Conservation (phyloP, 2,329 filamentous ascomycete genomes). For the Diaporthe caulivora region DNA sequence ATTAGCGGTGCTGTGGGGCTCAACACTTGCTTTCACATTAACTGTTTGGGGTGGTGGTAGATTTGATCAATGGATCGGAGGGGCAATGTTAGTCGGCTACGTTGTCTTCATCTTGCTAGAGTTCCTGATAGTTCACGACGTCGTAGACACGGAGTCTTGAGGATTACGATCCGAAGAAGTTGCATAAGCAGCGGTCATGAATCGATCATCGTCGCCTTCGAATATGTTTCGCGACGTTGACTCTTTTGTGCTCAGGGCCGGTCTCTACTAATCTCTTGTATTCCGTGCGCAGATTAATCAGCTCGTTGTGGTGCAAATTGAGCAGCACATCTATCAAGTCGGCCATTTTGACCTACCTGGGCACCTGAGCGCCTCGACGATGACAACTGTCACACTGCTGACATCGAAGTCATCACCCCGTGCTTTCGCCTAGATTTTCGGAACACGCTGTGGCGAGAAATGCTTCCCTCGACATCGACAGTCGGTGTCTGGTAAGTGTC, state of each 20-base stretch:
- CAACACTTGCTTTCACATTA: not conserved
- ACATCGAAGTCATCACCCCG: not conserved
- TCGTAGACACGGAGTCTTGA: not conserved
- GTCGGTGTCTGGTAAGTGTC: slow-evolving; percentile 1
- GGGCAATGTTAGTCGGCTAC: not conserved
- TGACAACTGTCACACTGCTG: not conserved
- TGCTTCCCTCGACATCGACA: not conserved
- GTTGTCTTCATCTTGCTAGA: not conserved
- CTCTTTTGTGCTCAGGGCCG: not conserved
- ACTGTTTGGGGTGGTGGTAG: not conserved
- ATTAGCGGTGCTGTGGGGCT: not conserved
- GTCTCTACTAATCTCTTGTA: not conserved
- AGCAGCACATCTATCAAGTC: not conserved
- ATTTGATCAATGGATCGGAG: not conserved
- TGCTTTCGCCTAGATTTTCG: not conserved
- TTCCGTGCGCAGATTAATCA: slow-evolving; percentile 6
- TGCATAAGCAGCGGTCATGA: not conserved
- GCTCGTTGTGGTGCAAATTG: not conserved
- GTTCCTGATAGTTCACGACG: not conserved
- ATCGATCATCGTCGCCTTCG: not conserved
- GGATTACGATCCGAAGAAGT: too few relatives aligned
- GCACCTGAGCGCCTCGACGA: not conserved
- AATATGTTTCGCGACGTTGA: not conserved
- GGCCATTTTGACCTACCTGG: not conserved
- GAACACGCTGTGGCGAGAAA: not conserved